Conservation (phyloP, 179 eudicot species). For the Spinacia oleracea region DNA sequence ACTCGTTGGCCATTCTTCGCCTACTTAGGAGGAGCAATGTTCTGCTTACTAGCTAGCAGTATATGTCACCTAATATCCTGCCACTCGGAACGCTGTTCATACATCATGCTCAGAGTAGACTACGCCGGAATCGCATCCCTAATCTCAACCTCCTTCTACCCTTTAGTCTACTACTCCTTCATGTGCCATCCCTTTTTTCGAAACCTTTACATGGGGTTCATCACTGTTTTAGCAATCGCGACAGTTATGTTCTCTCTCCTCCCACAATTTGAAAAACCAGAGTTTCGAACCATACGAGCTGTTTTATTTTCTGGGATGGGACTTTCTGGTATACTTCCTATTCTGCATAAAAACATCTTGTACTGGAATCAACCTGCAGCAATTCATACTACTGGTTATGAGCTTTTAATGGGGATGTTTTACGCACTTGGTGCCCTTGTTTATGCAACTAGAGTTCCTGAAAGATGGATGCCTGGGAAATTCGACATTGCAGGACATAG, state of each 20-base stretch:
- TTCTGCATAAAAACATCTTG: slow-evolving; percentile 71
- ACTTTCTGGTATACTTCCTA: slow-evolving; percentile 65
- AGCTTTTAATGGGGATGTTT: slow-evolving; percentile 76
- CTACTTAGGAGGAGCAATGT: slow-evolving; percentile 95
- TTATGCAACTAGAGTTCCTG: slow-evolving; percentile 81
- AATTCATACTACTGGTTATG: slow-evolving; percentile 79
- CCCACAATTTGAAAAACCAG: slow-evolving; percentile 74
- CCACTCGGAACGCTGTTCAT: slow-evolving; percentile 75
- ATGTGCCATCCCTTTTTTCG: slow-evolving; percentile 93
- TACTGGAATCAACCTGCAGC: slow-evolving; percentile 85
- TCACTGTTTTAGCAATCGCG: slow-evolving; percentile 66
- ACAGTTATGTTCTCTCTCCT: slow-evolving; percentile 68
- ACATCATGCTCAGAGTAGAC: slow-evolving; percentile 85
- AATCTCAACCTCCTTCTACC: slow-evolving; percentile 93
- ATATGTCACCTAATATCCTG: slow-evolving; percentile 84
- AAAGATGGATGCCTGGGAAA: slow-evolving; percentile 96
- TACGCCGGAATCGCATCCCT: slow-evolving; percentile 95
- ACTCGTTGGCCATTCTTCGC: slow-evolving; percentile 99
- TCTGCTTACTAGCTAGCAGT: slow-evolving; percentile 87
- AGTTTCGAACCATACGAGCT: slow-evolving; percentile 64
- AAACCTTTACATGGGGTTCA: slow-evolving; percentile 79
- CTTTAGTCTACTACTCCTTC: slow-evolving; percentile 94
- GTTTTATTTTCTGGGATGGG: slow-evolving; percentile 82
- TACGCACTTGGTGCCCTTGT: slow-evolving; percentile 80
- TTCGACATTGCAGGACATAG: slow-evolving; percentile 96